Evolutionary conservation across 1,139 yeast genomes (phyloP).

Genomic region (Taiozyma sp.): DNA sequence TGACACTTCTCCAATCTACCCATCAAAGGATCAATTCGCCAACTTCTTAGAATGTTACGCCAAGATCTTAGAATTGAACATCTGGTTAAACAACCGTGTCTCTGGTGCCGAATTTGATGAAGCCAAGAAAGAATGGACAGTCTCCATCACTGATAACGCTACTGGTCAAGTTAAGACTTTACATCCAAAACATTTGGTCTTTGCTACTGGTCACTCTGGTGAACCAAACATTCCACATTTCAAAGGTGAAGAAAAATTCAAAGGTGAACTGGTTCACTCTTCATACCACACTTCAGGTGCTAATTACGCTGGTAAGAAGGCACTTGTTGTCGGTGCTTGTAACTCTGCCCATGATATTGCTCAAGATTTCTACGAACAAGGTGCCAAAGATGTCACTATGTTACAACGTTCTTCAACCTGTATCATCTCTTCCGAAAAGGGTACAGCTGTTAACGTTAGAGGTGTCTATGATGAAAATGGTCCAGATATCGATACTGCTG

Average conservation of each 20-base stretch:
- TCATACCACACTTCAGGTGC: conserved; percentile 37
- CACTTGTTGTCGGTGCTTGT: conserved; percentile 40
- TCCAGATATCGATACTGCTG: conserved; percentile 35
- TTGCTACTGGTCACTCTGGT: conserved; percentile 41
- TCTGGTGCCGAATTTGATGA: conserved; percentile 31
- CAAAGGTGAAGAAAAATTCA: conserved; percentile 32
- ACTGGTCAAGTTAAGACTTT: conserved; percentile 19
- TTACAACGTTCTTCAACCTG: conserved; percentile 41
- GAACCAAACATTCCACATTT: conserved; percentile 39
- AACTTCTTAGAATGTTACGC: conserved; percentile 38
- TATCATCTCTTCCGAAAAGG: conserved; percentile 34
- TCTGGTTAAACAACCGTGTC: conserved; percentile 33
- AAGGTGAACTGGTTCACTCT: conserved; percentile 37
- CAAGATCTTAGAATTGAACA: conserved; percentile 35
- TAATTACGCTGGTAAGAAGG: conserved; percentile 35
- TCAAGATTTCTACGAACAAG: conserved; percentile 40
- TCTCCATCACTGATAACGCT: conserved; percentile 25
- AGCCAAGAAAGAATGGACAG: conserved; percentile 29
- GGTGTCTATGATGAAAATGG: conserved; percentile 35
- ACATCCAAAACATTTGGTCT: conserved; percentile 32
- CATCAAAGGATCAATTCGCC: conserved; percentile 41
- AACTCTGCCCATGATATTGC: conserved; percentile 43
- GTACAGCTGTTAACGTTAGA: conserved; percentile 27
- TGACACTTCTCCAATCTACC: conserved; percentile 38
- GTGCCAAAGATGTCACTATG: conserved; percentile 36